Evolutionary conservation across 331 rosid species (phyloP).

Genomic region (Prunus yedoensis): DNA sequence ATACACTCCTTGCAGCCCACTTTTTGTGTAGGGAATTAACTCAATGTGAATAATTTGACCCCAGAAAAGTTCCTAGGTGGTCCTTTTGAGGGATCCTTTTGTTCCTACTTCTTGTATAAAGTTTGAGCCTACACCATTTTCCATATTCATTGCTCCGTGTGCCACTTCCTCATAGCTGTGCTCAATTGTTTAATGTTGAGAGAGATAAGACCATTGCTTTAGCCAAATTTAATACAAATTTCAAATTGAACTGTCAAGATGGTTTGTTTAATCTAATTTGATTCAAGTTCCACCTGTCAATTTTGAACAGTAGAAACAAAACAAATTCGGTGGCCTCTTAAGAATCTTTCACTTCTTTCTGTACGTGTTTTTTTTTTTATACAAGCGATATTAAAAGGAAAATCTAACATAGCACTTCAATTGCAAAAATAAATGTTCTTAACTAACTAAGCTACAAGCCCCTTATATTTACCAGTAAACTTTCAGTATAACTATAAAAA

Average conservation of each 20-base stretch:
- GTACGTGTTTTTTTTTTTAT: no score
- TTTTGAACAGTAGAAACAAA: neutral
- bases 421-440: no score
- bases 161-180: neutral
- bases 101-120: neutral
- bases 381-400: no score
- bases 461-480: no score
- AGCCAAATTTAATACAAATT: slow-evolving; percentile 3
- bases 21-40: slow-evolving; percentile 2
- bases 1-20: neutral
- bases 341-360: no score
- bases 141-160: neutral
- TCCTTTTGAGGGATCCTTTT: slow-evolving; percentile 19
- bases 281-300: slow-evolving; percentile 14
- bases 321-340: no score
- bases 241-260: neutral
- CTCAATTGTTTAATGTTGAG: slow-evolving; percentile 7
- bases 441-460: rapidly evolving
- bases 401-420: no score
- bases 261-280: neutral
- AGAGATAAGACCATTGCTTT: slow-evolving; percentile 5
- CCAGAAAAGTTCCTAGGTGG: slow-evolving; percentile 21
- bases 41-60: slow-evolving; percentile 5
- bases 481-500: no score
- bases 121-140: neutral